phyloP scores from a whole-genome alignment of 805 yeast species.

The Ogataea pini region DNA sequence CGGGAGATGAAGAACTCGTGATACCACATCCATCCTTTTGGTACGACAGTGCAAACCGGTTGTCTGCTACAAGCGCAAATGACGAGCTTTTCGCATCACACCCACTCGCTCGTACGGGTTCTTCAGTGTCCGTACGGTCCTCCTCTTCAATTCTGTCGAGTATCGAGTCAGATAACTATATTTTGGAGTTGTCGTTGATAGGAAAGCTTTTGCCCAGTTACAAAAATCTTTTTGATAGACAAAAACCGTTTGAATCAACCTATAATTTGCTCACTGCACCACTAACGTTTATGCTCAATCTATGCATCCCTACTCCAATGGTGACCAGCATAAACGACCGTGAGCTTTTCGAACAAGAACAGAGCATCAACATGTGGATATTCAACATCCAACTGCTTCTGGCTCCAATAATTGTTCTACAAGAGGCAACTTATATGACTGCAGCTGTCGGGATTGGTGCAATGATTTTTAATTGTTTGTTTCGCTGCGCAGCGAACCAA shows the following conservation, averaged over 20 bases:
- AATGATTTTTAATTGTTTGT: conserved; percentile 2
- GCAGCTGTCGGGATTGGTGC: conserved; percentile 3
- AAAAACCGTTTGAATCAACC: conserved; percentile 26
- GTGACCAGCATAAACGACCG: conserved; percentile 2
- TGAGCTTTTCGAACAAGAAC: conserved; percentile 19
- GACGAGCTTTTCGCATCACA: conserved; percentile 8
- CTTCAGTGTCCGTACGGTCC: conserved; percentile 12
- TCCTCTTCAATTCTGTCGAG: conserved; percentile 19
- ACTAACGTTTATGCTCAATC: conserved; percentile 25
- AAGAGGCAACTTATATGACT: not conserved
- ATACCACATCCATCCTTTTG: not conserved
- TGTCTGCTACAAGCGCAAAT: not conserved
- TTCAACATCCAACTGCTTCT: conserved; percentile 34
- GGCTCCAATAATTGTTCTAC: conserved; percentile 18
- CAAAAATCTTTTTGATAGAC: conserved; percentile 7
- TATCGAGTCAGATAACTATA: conserved; percentile 5
- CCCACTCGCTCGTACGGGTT: conserved; percentile 10
- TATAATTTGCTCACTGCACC: conserved; percentile 30
- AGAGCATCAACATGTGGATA: conserved; percentile 22
- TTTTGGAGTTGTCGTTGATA: conserved; percentile 9
- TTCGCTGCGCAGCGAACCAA: not conserved
- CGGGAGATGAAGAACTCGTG: conserved; percentile 4
- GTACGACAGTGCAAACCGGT: not conserved
- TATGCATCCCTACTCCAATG: conserved; percentile 32
- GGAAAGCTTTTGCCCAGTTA: conserved; percentile 21